phyloP scores from a whole-genome alignment of 140 eudicot species.

The Ambrosia hybrid region DNA sequence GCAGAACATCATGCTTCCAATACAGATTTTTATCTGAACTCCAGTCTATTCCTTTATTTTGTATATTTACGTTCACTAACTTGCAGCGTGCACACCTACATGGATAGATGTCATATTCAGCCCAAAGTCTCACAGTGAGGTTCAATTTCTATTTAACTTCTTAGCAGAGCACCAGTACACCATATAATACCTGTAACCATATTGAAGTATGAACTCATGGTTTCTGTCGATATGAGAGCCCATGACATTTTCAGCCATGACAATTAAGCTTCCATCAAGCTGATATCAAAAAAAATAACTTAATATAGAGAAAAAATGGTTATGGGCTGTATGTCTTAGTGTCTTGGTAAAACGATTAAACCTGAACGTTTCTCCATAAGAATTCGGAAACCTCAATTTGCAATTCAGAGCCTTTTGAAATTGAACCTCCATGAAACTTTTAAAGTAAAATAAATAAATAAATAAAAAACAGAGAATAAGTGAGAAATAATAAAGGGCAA shows the following conservation, averaged over 20 bases:
- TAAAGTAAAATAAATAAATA: slow-evolving; percentile 6
- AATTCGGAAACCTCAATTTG: slow-evolving; percentile 91
- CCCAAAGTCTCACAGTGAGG: slow-evolving; percentile 17
- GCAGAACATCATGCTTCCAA: slow-evolving; percentile 93
- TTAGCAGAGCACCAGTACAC: too few relatives aligned
- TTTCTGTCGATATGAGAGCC: slow-evolving; percentile 54
- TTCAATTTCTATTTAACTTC: slow-evolving; percentile 1
- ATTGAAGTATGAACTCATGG: slow-evolving; percentile 68
- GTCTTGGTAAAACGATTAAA: too few relatives aligned
- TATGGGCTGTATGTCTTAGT: too few relatives aligned
- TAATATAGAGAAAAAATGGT: too few relatives aligned
- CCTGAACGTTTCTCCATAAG: slow-evolving; percentile 71
- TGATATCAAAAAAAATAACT: slow-evolving; percentile 18
- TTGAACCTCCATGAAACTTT: slow-evolving; percentile 89
- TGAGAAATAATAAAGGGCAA: slow-evolving; percentile 5
- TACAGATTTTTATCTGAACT: slow-evolving; percentile 63
- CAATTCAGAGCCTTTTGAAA: slow-evolving; percentile 78
- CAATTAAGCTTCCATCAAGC: slow-evolving; percentile 90
- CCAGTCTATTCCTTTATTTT: slow-evolving; percentile 88
- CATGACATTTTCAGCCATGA: slow-evolving; percentile 72
- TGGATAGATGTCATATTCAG: slow-evolving; percentile 11
- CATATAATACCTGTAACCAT: slow-evolving; percentile 69
- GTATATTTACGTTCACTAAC: slow-evolving; percentile 69
- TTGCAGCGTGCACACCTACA: slow-evolving; percentile 91
- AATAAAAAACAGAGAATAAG: slow-evolving; percentile 6